Percentiles rank a stretch among this genome's conserved stretches.
These are phyloP conservation scores for Spiraea crenata DNA, from an alignment of 331 rosid species.

Conservation along the genomic window DNA sequence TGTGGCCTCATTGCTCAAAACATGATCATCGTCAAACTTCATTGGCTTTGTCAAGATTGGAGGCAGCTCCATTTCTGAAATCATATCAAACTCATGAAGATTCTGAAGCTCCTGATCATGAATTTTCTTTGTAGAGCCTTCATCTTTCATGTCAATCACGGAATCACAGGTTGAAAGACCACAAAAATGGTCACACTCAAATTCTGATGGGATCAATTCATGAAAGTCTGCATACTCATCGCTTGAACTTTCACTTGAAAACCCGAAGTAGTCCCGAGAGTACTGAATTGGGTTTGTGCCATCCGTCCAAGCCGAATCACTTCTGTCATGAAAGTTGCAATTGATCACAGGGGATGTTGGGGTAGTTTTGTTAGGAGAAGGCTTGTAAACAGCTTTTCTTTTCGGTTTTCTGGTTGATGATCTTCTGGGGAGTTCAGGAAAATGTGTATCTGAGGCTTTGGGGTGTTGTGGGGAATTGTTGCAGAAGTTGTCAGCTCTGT, in stretches of 20 bases:
- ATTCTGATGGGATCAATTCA: conserved; percentile 49
- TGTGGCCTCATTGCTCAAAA: conserved; percentile 25
- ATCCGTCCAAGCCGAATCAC: conserved; percentile 19
- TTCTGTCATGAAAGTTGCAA: conserved; percentile 34
- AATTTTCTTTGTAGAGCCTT: conserved; percentile 30
- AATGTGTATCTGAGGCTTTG: conserved; percentile 41
- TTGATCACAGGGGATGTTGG: conserved; percentile 31
- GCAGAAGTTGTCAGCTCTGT: conserved; percentile 33
- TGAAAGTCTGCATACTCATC: conserved; percentile 29
- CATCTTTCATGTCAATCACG: conserved; percentile 63
- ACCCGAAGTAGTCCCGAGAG: conserved; percentile 51
- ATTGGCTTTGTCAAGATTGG: conserved; percentile 56
- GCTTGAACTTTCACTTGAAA: conserved; percentile 48
- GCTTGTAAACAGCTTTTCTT: conserved; percentile 74
- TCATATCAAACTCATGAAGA: conserved; percentile 36
- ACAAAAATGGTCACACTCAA: conserved; percentile 39
- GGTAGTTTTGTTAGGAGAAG: conserved; percentile 40
- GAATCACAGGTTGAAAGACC: conserved; percentile 58
- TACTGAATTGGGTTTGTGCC: conserved; percentile 26
- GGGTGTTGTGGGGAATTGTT: conserved; percentile 36
- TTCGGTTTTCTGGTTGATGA: conserved; percentile 56
- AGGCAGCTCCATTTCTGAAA: conserved; percentile 50
- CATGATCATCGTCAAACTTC: conserved; percentile 39
- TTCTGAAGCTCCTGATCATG: conserved; percentile 35
- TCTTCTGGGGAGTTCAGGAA: conserved; percentile 64